Base-by-base conservation (phyloP, 169 alveolate species). In the Eimeria mitis region DNA sequence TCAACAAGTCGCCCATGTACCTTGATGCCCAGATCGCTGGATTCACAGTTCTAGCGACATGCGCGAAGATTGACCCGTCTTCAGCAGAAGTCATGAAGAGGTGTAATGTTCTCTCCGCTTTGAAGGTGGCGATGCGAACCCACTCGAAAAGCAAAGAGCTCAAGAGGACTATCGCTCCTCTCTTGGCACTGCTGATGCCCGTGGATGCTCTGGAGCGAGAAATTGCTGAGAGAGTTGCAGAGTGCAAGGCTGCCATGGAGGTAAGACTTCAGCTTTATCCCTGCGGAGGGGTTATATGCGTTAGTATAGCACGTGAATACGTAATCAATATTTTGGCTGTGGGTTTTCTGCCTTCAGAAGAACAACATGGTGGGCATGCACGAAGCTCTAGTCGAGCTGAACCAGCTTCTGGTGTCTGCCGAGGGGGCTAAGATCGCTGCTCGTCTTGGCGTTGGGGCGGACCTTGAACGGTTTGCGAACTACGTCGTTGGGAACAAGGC, bases 131-230 rank as follows among this genome's bases (percentile, higher is more conserved):
- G 44, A 94, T 97, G 97, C 96, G 99, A 70, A 98, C 99, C 28
- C 99, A 98, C 97, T 97, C 97, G 61, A 98, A 97, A 89, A 97
- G 97, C 88, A 94, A 97, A 52, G 98, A 97, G 91, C 96, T 98
- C 76, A 98, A 97, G 97, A 91, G 97, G 44, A 97, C 98, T 84
- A 96, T 98, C 47, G 99, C 99, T 56, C 98, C 99, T 49, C 94
- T 98, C 68, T 95, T 98, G 75, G 97, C 99, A n/a, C 97, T 98
- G 65, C 83, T 98, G 88, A 98, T 98, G 98, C 99, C 99, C 7
- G 97, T 98, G 49, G 99, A 97, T 73, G 98, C 99, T 6, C 95
- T 98, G 63, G 98, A 98, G 59, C 96, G 97, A 34, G 99, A 97
- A 90, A 96, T 98, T 68, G 95, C 97, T 44, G 99, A 98, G 73